These are phyloP conservation scores for Alisma plantagoaquatica DNA, from an alignment of 106 monocot genomes.

Conservation along the genomic window DNA sequence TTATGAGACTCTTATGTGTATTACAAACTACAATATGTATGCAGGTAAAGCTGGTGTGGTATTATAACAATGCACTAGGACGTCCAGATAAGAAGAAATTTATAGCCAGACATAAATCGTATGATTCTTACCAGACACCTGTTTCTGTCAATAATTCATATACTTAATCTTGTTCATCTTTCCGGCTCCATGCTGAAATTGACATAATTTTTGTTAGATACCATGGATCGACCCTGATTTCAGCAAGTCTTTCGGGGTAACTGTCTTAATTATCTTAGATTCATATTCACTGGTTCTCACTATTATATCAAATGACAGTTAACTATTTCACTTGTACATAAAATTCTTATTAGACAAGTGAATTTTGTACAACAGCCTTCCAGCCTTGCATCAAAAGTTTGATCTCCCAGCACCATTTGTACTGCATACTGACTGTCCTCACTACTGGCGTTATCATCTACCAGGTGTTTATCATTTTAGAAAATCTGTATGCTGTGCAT, in stretches of 20 bases:
- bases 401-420: constrained; percentile 94
- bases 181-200: neutral
- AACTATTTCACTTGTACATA: too few relatives aligned
- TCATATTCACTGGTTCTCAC: too few relatives aligned
- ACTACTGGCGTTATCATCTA: constrained; percentile 94
- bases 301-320: too few relatives aligned
- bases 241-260: constrained; percentile 97
- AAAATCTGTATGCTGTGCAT: too few relatives aligned
- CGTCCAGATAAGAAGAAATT: constrained; percentile 97
- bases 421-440: constrained; percentile 95
- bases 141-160: neutral
- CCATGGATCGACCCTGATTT: constrained; percentile 90
- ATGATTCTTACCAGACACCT: constrained; percentile 10
- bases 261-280: too few relatives aligned
- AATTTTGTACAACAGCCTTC: too few relatives aligned
- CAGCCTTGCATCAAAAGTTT: constrained; percentile 93
- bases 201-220: constrained; percentile 36
- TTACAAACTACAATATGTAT: too few relatives aligned
- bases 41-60: constrained; percentile 99
- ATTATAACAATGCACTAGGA: constrained; percentile 96
- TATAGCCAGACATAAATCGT: constrained; percentile 92
- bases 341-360: too few relatives aligned
- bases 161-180: neutral
- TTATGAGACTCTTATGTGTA: too few relatives aligned
- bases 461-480: constrained; percentile 81